Conservation (phyloP, 495 filamentous ascomycete genomes). For the Acidiella bohemica region DNA sequence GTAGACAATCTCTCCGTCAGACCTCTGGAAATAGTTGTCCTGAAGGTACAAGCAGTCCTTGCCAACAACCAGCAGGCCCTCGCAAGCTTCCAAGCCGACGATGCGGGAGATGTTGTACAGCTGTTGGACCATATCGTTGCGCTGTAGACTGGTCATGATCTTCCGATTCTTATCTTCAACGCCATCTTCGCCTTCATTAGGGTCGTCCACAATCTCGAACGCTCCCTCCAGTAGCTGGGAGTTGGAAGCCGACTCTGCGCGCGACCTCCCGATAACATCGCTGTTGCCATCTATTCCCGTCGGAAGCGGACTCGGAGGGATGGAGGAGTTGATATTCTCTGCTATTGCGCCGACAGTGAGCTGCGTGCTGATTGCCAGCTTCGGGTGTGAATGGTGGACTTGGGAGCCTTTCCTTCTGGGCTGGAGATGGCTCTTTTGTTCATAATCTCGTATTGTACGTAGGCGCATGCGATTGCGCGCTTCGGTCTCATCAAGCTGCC, state of each 20-base stretch:
- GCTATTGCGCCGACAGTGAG: slow-evolving; percentile 18
- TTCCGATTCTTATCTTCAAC: slow-evolving; percentile 96
- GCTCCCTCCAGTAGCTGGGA: slow-evolving; percentile 51
- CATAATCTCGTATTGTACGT: slow-evolving; percentile 58
- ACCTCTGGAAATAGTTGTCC: slow-evolving; percentile 85
- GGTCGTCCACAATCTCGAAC: slow-evolving; percentile 88
- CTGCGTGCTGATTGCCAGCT: slow-evolving; percentile 34
- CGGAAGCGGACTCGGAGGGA: slow-evolving; percentile 2
- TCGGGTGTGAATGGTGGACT: slow-evolving; percentile 4
- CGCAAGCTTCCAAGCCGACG: slow-evolving; percentile 78
- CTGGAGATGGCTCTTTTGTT: slow-evolving; percentile 46
- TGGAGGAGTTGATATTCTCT: slow-evolving; percentile 26
- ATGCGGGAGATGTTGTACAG: slow-evolving; percentile 92
- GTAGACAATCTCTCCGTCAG: slow-evolving; percentile 90
- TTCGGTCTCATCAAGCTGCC: slow-evolving; percentile 89
- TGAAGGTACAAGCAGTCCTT: slow-evolving; percentile 86
- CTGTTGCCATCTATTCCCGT: slow-evolving; percentile 15
- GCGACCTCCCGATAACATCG: slow-evolving; percentile 5
- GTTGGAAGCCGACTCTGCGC: slow-evolving; percentile 22
- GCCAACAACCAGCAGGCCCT: slow-evolving; percentile 86
- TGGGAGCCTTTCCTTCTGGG: slow-evolving; percentile 56
- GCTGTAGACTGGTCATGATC: slow-evolving; percentile 86
- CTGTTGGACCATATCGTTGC: slow-evolving; percentile 81
- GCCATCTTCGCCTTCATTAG: slow-evolving; percentile 64
- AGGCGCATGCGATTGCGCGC: slow-evolving; percentile 90